phyloP scores from a whole-genome alignment of 2,329 filamentous ascomycete genomes.

The Colletotrichum plurivorum region DNA sequence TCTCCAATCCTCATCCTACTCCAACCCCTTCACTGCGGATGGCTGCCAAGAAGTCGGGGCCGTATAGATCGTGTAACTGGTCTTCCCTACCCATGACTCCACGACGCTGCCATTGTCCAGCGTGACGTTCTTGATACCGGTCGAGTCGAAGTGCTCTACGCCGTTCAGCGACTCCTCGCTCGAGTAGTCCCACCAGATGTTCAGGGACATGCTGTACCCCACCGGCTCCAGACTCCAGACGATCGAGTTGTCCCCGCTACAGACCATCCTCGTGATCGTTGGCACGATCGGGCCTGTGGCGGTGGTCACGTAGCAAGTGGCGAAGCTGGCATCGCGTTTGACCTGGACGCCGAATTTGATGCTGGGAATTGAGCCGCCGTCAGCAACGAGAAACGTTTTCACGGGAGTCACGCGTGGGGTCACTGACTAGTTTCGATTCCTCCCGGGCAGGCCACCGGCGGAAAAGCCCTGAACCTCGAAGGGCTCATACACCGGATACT shows the following conservation, averaged over 20 bases:
- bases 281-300: slow-evolving; percentile 29
- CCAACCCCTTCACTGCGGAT: too few species aligned
- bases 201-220: slow-evolving; percentile 33
- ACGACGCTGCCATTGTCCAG: slow-evolving; percentile 21
- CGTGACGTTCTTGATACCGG: slow-evolving; percentile 16
- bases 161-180: slow-evolving; percentile 25
- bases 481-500: not conserved
- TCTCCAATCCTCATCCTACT: not conserved
- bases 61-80: slow-evolving; percentile 10
- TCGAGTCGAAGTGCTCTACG: slow-evolving; percentile 8
- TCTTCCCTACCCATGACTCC: slow-evolving; percentile 15
- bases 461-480: slow-evolving; percentile 30
- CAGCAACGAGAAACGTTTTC: not conserved
- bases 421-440: slow-evolving; percentile 26
- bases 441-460: slow-evolving; percentile 16
- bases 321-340: slow-evolving; percentile 28
- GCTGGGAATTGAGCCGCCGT: not conserved
- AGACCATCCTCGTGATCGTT: slow-evolving; percentile 20
- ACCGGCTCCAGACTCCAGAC: slow-evolving; percentile 34
- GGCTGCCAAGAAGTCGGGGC: not conserved
- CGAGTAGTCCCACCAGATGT: slow-evolving; percentile 36
- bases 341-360: slow-evolving; percentile 17
- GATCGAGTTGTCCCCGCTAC: slow-evolving; percentile 15
- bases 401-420: too few species aligned
- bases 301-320: slow-evolving; percentile 32